These are phyloP conservation scores for Populus hybrid DNA, from an alignment of 441 rosid species.

Conservation along the genomic window DNA sequence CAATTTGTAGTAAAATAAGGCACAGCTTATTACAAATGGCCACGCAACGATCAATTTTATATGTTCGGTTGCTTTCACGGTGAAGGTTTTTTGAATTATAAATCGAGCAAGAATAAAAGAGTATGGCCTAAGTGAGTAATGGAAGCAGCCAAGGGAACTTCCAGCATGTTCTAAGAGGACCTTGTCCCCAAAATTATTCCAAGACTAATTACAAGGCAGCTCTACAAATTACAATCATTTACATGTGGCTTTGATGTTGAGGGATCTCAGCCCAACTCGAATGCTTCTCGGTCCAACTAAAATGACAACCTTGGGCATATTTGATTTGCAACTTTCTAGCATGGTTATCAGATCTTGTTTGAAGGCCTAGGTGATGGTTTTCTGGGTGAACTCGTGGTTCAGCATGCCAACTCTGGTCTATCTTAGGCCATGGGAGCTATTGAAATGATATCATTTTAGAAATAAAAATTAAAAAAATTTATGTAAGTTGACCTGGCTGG, in stretches of 20 bases:
- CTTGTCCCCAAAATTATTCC: not conserved
- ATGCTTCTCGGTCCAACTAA: too few species aligned
- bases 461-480: too few species aligned
- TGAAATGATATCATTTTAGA: too few species aligned
- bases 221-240: not conserved
- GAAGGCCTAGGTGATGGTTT: too few species aligned
- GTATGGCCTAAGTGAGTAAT: not conserved
- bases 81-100: not conserved
- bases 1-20: not conserved
- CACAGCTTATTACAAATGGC: not conserved
- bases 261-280: not conserved
- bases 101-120: not conserved
- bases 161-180: slow-evolving; percentile 2
- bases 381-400: too few species aligned
- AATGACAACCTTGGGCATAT: too few species aligned
- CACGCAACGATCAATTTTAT: not conserved
- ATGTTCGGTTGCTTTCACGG: not conserved
- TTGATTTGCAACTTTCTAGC: too few species aligned
- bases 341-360: too few species aligned
- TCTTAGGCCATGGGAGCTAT: too few species aligned
- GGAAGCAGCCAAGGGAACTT: not conserved
- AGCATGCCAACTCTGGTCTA: too few species aligned
- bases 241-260: not conserved
- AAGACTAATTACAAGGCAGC: slow-evolving; percentile 1
- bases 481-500: too few species aligned